These are phyloP conservation scores for Nemania diffusa DNA, from an alignment of 2,329 filamentous ascomycete genomes.

Conservation along the genomic window DNA sequence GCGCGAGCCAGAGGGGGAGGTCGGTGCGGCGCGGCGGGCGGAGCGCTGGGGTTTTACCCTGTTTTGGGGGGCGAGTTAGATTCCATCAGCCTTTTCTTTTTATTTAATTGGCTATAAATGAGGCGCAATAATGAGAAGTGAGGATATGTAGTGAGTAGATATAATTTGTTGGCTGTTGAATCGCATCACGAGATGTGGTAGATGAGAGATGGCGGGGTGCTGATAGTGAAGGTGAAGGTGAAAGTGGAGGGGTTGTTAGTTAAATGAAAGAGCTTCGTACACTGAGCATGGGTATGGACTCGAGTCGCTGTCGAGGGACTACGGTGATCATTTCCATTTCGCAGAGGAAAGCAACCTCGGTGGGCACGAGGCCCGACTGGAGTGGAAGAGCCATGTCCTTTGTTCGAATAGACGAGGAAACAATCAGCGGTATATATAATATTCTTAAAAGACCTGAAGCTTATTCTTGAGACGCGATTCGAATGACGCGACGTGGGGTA, in stretches of 20 bases:
- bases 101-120: too few species aligned
- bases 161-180: too few species aligned
- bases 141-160: too few species aligned
- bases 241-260: not conserved
- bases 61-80: slow-evolving; percentile 23
- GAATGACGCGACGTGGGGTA: slow-evolving; percentile 33
- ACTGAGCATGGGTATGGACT: slow-evolving; percentile 83
- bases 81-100: too few species aligned
- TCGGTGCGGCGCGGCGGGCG: slow-evolving; percentile 82
- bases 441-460: not conserved
- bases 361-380: slow-evolving; percentile 72
- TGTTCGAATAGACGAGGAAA: slow-evolving; percentile 2
- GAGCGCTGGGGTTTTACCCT: slow-evolving; percentile 83
- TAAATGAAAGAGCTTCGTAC: too few species aligned
- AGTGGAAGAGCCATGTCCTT: slow-evolving; percentile 47
- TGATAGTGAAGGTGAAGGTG: too few species aligned
- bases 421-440: not conserved
- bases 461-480: slow-evolving; percentile 22
- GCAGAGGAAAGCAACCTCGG: slow-evolving; percentile 92
- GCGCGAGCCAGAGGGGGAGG: slow-evolving; percentile 91
- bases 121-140: too few species aligned
- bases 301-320: slow-evolving; percentile 88
- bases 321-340: slow-evolving; percentile 98
- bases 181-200: slow-evolving; percentile 36
- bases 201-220: slow-evolving; percentile 33